A percentile compares a stretch with the other conserved stretches of the same genome.
Conservation (phyloP, 2,329 filamentous ascomycete genomes). For the Neonectria sp. region DNA sequence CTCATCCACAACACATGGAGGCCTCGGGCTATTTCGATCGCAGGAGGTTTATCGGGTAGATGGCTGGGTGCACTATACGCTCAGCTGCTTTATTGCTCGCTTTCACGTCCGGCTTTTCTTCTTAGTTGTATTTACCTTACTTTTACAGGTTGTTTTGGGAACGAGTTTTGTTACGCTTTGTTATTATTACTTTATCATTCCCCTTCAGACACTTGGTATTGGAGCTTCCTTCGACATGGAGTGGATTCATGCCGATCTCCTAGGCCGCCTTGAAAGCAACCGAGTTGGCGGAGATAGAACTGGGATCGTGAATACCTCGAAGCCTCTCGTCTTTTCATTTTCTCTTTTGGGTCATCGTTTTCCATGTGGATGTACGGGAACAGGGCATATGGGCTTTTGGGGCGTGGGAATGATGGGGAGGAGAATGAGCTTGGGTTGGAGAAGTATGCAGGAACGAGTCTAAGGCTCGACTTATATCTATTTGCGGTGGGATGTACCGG, state of each 20-base stretch:
- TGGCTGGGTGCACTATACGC: neutral
- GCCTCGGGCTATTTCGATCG: neutral
- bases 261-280: neutral
- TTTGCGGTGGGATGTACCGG: slow-evolving; percentile 14
- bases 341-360: neutral
- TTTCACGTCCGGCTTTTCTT: slow-evolving; percentile 15
- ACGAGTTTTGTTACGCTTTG: slow-evolving; percentile 12
- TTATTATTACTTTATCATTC: slow-evolving; percentile 9
- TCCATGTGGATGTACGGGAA: neutral
- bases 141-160: slow-evolving; percentile 23
- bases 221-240: neutral
- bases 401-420: slow-evolving; percentile 10
- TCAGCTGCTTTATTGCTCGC: slow-evolving; percentile 4
- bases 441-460: slow-evolving; percentile 10
- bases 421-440: slow-evolving; percentile 3
- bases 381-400: neutral
- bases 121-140: slow-evolving; percentile 26
- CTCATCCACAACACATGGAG: neutral
- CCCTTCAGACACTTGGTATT: neutral
- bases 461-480: slow-evolving; percentile 6
- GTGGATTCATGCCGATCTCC: neutral
- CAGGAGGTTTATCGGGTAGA: slow-evolving; percentile 1
- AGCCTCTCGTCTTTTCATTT: neutral
- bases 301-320: neutral
- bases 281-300: neutral